Evolutionary conservation across 2,329 filamentous ascomycete genomes (phyloP), one percentile per base, ranked within the genome.

Genomic region (Anisogramma anomala): DNA sequence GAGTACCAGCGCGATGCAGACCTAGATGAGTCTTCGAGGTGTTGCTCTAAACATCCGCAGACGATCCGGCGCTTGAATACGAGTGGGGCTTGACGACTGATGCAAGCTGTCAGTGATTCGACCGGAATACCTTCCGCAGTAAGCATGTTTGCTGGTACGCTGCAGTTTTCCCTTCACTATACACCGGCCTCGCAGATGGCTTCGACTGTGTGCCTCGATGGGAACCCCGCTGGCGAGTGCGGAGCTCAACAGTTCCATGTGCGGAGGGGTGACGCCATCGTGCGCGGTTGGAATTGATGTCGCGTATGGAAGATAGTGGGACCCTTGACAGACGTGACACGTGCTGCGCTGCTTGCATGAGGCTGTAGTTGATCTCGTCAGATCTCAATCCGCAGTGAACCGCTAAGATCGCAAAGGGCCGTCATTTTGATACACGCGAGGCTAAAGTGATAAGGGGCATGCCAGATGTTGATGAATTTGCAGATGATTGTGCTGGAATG

Each of bases 1-100:
- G 36, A 43, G 33, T 43, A 33, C 41, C 37, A 46, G 36, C 40
- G 41, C 39, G 33, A 36, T 25, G 23, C n/a, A 23, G 15, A 15
- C 9, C 31, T 14, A 10, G 37, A n/a, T n/a, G 37, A 27, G 20
- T 8, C 37, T 19, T 6, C 19, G 18, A 14, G 13, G 17, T n/a
- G 17, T n/a, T 23, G 18, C 17, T 40, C 15, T 15, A 20, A 14
- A 17, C 17, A 15, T 23, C 11, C 31, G 26, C 37, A 34, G 10
- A 40, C 33, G 37, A 11, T 20, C 26, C 30, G 22, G 11, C 6
- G 13, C 13, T 4, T 23, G 30, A 14, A 33, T 14, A 34, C 15
- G 13, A 33, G 37, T 11, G 30, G 20, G n/a, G 15, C 10, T 33
- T n/a, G n/a, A n/a, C n/a, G n/a, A n/a, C n/a, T n/a, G n/a, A n/a